phyloP scores from a whole-genome alignment of 176 grass and related monocot species.

The Echinochloa phyllopogon region DNA sequence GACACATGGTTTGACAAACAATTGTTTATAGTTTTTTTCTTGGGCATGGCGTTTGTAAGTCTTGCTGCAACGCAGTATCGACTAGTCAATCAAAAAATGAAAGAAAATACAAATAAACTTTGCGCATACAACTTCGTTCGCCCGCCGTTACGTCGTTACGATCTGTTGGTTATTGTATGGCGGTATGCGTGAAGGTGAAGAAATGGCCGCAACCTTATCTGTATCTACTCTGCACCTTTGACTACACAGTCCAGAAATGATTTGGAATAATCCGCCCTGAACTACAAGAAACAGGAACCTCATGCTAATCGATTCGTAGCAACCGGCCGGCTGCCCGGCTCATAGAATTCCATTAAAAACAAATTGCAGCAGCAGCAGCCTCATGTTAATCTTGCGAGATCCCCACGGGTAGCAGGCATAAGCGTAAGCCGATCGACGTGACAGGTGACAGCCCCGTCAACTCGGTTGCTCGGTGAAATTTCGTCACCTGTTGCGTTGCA shows the following conservation, averaged over 20 bases:
- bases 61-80: not conserved
- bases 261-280: constrained; percentile 14
- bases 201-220: not conserved
- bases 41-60: too few relatives aligned
- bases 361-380: not conserved
- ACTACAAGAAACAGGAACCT: not conserved
- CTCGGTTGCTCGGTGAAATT: not conserved
- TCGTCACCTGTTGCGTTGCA: not conserved
- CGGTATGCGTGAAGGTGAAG: not conserved
- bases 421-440: not conserved
- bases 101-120: not conserved
- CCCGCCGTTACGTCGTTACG: too few relatives aligned
- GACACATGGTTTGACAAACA: not conserved
- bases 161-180: not conserved
- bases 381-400: not conserved
- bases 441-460: not conserved
- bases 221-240: constrained; percentile 1
- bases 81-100: not conserved
- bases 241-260: not conserved
- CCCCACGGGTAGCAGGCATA: not conserved
- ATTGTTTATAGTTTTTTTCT: not conserved
- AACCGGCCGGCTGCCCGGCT: not conserved
- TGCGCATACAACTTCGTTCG: not conserved
- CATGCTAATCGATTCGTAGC: not conserved
- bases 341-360: not conserved